These are phyloP conservation scores for Avena atlantica DNA, from an alignment of 176 grass and related monocot species.

Conservation along the genomic window DNA sequence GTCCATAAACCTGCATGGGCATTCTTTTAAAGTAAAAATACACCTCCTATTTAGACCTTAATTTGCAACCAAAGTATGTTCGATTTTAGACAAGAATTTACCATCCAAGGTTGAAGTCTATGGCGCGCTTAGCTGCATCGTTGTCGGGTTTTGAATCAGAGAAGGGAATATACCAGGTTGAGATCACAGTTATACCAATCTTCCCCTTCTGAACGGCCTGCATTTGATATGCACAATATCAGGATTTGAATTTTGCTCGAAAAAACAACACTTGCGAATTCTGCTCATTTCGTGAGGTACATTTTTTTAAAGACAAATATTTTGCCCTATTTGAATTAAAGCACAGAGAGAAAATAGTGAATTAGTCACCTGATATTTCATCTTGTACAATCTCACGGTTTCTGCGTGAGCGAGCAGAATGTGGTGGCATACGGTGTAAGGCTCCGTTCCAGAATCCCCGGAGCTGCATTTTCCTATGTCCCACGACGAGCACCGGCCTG, in stretches of 20 bases:
- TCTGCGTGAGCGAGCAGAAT: conserved; percentile 54
- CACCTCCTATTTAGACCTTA: background rate
- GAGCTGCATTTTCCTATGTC: conserved; percentile 27
- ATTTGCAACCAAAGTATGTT: background rate
- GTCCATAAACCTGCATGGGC: conserved; percentile 45
- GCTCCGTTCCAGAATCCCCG: conserved; percentile 57
- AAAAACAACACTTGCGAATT: too few species aligned
- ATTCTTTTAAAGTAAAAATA: background rate
- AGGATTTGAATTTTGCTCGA: too few species aligned
- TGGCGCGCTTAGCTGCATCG: conserved; percentile 19
- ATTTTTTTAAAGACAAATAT: too few species aligned
- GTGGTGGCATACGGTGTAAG: conserved; percentile 55
- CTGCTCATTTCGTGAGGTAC: too few species aligned
- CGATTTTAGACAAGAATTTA: background rate
- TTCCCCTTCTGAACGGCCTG: conserved; percentile 50
- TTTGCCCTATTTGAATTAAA: too few species aligned
- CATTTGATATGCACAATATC: background rate
- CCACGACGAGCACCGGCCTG: conserved; percentile 50
- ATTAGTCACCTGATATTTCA: conserved; percentile 57
- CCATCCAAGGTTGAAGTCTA: conserved; percentile 80
- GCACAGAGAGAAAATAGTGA: too few species aligned
- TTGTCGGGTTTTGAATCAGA: conserved; percentile 38
- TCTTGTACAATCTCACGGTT: conserved; percentile 35
- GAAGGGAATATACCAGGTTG: conserved; percentile 54
- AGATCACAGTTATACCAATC: conserved; percentile 54